Base-by-base conservation (phyloP, 306 rosid genomes). In the Quercus berberidifolia region DNA sequence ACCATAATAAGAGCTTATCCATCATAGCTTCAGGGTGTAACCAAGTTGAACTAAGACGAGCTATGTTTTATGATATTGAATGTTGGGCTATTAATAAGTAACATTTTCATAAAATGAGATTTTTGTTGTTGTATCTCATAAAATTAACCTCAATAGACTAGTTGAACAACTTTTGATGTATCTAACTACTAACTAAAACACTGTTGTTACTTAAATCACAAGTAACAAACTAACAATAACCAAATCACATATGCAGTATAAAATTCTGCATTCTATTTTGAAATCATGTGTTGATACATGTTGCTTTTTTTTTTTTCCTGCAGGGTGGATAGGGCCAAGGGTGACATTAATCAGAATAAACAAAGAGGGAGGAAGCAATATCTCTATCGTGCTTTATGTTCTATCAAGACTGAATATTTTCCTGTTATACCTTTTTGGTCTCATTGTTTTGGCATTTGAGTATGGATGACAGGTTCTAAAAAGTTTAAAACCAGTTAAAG, bases 251-350 rank as follows among this genome's bases (percentile, higher is more conserved):
- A 11, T n/a, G 63, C 38, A 33, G 38, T 33, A 33, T 33, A 9
- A 57, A 43, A 43, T 43, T 57, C 15, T 20, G 3, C 26, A 11
- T 57, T 20, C 28, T 57, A 12, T n/a, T 57, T 52, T 0, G 14
- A 21, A 72, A 69, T 35, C 33, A 11, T 51, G 72, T 83, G 74
- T 78, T 78, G 49, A 38, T 43, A 28, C 62, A 3, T 67, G 1
- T 41, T 78, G 33, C 33, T 30, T 20, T 71, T 79, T 20, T 21
- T 21, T 78, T 80, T 83, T 74, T 1, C 51, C 13, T 3, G 80
- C 90, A 95, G 97, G 96, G 82, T 92, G 92, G 95, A 71, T 74
- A 25, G 92, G 78, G 75, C 81, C 78, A 43, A 91, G 87, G 75
- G 75, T 79, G 68, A 52, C 69, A 6, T n/a, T 70, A 31, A 64